Base-by-base conservation (phyloP, 345 rosid genomes). In the Dimocarpus longan region DNA sequence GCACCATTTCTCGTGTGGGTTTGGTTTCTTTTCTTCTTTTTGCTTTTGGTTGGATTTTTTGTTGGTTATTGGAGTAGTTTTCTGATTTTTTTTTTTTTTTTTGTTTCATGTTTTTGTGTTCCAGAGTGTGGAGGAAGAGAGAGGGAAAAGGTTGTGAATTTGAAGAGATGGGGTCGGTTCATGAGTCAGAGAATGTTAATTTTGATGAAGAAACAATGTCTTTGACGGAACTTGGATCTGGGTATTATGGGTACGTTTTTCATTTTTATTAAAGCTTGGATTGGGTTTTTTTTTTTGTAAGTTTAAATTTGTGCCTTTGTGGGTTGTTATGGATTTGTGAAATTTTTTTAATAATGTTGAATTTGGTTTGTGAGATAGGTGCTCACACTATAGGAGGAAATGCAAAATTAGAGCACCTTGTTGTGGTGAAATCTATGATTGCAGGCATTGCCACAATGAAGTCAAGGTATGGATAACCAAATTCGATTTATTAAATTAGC, bases 361-460 rank as follows among this genome's bases (percentile, higher is more conserved):
- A 64, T n/a, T 57, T 78, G 8, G 9, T 46, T 7, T 22, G 2
- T 42, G 24, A 48, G 66, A 13, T 8, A 95, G 99, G 80, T 95
- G 98, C 84, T 81, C 88, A 28, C 99, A 95, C 82, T 95, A 95
- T 70, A 84, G 84, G 81, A 90, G 99, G 82, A 90, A 87, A 73
- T 95, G 99, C 74, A 93, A 89, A 87, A 91, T 93, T 50, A 83
- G 88, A 84, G 92, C 98, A 54, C 97, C 98, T 10, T 93, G 98
- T 68, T 95, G 99, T 62, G 82, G 91, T 81, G 94, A 93, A 78
- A 76, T 93, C 16, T 93, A 90, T 82, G 80, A 89, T 84, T 95
- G 99, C 83, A 90, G 99, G 78, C 95, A 93, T 87, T 95, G 99
- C 79, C 98, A 95, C 75, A 95, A 92, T 43, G 97, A 93, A 84